phyloP scores from a whole-genome alignment of 2,329 filamentous ascomycete genomes.

The Pseudogymnoascus sp. region DNA sequence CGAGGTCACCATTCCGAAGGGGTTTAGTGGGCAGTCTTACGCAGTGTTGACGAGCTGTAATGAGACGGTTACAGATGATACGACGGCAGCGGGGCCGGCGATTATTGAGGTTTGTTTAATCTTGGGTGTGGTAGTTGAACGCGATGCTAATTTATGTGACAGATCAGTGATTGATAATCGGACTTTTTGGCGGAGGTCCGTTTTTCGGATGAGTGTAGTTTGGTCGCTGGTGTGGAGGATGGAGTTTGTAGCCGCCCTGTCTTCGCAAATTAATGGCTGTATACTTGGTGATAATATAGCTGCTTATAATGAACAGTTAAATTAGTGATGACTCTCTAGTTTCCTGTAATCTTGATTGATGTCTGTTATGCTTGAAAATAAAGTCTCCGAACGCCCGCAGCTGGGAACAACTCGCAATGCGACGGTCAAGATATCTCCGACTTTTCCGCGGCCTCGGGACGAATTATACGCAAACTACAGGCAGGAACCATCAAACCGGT shows the following conservation, averaged over 20 bases:
- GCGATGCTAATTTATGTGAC: background rate
- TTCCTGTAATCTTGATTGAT: background rate
- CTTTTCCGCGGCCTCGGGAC: background rate
- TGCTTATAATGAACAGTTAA: background rate
- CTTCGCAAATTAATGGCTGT: background rate
- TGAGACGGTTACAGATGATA: constrained; percentile 30
- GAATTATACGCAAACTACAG: background rate
- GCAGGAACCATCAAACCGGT: background rate
- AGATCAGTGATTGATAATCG: background rate
- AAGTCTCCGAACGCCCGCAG: background rate
- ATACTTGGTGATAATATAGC: background rate
- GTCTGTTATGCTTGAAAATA: background rate
- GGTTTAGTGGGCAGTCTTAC: constrained; percentile 34
- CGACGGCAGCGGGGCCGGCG: constrained; percentile 30
- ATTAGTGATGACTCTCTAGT: background rate
- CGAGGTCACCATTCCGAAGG: constrained; percentile 26
- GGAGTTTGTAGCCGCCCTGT: background rate
- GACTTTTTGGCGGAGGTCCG: background rate
- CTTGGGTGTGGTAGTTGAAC: background rate
- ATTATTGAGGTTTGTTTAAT: constrained; percentile 23
- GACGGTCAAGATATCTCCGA: background rate
- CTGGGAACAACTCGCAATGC: background rate
- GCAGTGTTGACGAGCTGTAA: constrained; percentile 33
- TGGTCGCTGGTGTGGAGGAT: background rate
- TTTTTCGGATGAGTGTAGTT: background rate